These are phyloP conservation scores for Astraeus odoratus DNA, from an alignment of 768 basidiomycete genomes.

Conservation along the genomic window DNA sequence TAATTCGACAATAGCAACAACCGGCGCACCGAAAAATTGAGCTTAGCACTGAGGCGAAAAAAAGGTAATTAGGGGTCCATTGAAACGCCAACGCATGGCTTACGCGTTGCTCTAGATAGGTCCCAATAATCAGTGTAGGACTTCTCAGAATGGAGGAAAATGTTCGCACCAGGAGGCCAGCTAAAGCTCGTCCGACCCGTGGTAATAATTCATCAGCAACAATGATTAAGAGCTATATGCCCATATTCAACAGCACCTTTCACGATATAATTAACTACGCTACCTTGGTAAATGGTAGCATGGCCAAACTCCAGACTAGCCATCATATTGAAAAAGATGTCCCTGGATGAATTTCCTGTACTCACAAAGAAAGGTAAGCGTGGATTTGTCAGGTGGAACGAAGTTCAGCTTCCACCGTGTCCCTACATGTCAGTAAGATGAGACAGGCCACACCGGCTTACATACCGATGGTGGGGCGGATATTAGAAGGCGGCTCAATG, in stretches of 20 bases:
- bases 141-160: background rate
- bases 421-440: constrained; percentile 1
- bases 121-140: background rate
- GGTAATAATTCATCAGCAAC: constrained; percentile 82
- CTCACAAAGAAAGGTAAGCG: constrained; percentile 70
- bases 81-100: constrained; percentile 3
- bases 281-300: constrained; percentile 80
- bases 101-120: constrained; percentile 27
- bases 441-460: constrained; percentile 1
- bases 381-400: constrained; percentile 42
- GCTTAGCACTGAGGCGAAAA: constrained; percentile 37
- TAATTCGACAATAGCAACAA: background rate
- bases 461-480: constrained; percentile 67
- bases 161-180: constrained; percentile 61
- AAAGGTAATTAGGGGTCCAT: background rate
- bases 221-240: constrained; percentile 62
- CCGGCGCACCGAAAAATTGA: constrained; percentile 63
- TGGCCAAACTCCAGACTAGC: constrained; percentile 73
- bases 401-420: constrained; percentile 75
- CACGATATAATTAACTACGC: background rate
- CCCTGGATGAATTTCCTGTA: constrained; percentile 8
- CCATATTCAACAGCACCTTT: constrained; percentile 1
- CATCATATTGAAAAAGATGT: background rate
- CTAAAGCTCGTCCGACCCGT: constrained; percentile 76
- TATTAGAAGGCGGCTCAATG: constrained; percentile 62